Base-by-base conservation (phyloP, 129 eudicot genomes). In the Pittosporum tobira region DNA sequence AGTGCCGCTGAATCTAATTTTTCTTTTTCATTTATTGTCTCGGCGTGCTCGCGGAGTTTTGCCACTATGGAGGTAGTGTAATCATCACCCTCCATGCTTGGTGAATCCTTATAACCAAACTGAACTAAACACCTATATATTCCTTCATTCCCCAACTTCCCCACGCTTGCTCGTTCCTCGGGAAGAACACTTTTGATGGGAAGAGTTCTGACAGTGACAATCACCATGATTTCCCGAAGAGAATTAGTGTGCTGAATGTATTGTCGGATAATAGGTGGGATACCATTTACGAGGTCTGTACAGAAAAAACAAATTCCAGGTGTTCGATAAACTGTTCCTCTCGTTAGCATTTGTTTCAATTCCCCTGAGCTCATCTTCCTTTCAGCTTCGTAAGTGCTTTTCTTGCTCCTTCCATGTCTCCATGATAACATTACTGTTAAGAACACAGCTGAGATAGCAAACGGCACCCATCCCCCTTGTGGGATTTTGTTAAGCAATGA, bases 381-480 rank as follows among this genome's bases (percentile, higher is more conserved):
- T 9, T 59, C 60, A 2, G 71, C 68, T 50, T 75, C 80, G 13
- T 57, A 64, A 14, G 44, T 29, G 0, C 23, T 43, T 54, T 75
- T 69, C 26, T 51, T 58, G 37, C 57, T 64, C 48, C 75, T 64
- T 24, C 80, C 80, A 24, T 70, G 59, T 9, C 72, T 75, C 80
- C 80, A 69, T 6, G 80, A 57, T 13, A 58, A 15, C 80, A 75
- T 75, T 20, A 75, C 24, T 29, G 47, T 46, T 49, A 75, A 31
- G 71, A 69, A 75, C 53, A 75, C 2, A 10, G 61, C 67, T 8
- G 80, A 59, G 47, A 75, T 69, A 16, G 71, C 80, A 29, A 75
- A 69, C 0, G 80, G 80, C 8, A 75, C 80, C 80, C 75, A 75
- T 23, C 80, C 80, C 0, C 80, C 75, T 59, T 75, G 72, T 16